A percentile compares a stretch with the other conserved stretches of the same genome.
These are phyloP conservation scores for Nannizziopsis barbatae DNA, from an alignment of 2,329 filamentous ascomycete species.

Conservation along the genomic window DNA sequence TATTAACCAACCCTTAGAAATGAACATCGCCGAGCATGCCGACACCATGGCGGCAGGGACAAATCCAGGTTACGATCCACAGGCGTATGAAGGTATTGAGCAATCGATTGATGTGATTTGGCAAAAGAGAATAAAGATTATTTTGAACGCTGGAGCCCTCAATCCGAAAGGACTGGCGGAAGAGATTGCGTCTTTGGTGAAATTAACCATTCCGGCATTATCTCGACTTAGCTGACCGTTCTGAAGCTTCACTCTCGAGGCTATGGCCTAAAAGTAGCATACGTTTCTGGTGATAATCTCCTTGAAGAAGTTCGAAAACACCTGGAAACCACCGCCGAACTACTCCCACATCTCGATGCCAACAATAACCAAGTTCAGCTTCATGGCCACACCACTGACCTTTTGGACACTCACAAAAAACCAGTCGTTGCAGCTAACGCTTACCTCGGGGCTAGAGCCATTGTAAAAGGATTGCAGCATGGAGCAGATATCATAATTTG, in stretches of 20 bases:
- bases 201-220: slow-evolving; percentile 1
- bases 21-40: slow-evolving; percentile 39
- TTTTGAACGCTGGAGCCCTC: slow-evolving; percentile 47
- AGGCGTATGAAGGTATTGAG: slow-evolving; percentile 40
- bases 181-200: slow-evolving; percentile 33
- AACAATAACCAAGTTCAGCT: slow-evolving; percentile 29
- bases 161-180: slow-evolving; percentile 44
- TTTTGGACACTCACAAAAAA: slow-evolving; percentile 28
- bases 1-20: slow-evolving; percentile 23
- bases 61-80: slow-evolving; percentile 38
- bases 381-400: slow-evolving; percentile 29
- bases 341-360: slow-evolving; percentile 34
- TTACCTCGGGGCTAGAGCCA: slow-evolving; percentile 44
- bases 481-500: slow-evolving; percentile 42
- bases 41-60: slow-evolving; percentile 31
- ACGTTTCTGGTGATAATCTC: slow-evolving; percentile 39
- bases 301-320: slow-evolving; percentile 22
- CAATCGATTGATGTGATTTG: slow-evolving; percentile 38
- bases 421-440: slow-evolving; percentile 40
- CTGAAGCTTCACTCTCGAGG: slow-evolving; percentile 26
- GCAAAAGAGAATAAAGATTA: slow-evolving; percentile 43
- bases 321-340: slow-evolving; percentile 23
- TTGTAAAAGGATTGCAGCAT: slow-evolving; percentile 33
- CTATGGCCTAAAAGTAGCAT: slow-evolving; percentile 35
- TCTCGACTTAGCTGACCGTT: not conserved